Base-by-base conservation (phyloP, 2,329 filamentous ascomycete species). In the Penicillium sp. region DNA sequence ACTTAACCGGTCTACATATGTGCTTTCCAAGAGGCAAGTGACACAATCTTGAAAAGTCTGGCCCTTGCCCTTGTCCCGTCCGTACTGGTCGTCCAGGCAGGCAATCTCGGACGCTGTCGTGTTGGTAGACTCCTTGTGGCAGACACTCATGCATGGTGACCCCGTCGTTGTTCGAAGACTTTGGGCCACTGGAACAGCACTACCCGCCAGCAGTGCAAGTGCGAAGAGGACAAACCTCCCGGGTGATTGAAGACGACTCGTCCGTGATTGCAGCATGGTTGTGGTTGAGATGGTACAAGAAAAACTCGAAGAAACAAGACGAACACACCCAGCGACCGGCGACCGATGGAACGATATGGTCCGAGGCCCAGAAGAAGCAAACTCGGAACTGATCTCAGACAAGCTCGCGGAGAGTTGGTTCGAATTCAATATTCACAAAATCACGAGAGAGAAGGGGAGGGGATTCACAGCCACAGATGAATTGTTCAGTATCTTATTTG, bases 41-140 rank as follows among this genome's bases (percentile, higher is more conserved):
- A 74, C 59, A 39, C 73, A 75, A 9, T 66, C 57, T 46, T 70
- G 49, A 43, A 74, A 73, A 9, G 59, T 53, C 27, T 57, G 51
- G 2, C 73, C 73, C 5, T 55, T 60, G 1, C 66, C 67, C n/a
- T 51, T 46, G 39, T 58, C 18, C 18, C 18, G 18, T 18, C 18
- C 59, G 51, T 64, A 74, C 28, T 67, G 50, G 2, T 50, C 43
- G 56, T 75, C 72, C 38, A 68, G 50, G 55, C 73, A 75, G 12
- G 67, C 62, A 35, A 74, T 67, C 39, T 73, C 69, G 9, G 62
- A 59, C 3, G 60, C 55, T n/a, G 70, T 72, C 5, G 69, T 73
- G 48, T 69, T 70, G 32, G 60, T 55, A 7, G 61, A 54, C 26
- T 48, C 37, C 39, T 53, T 55, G 32, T 59, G 61, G 51, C 70